Evolutionary conservation across 1,284 basidiomycete species (phyloP), one percentile per base, ranked within the genome.

Genomic region (Dichomitus squalens): DNA sequence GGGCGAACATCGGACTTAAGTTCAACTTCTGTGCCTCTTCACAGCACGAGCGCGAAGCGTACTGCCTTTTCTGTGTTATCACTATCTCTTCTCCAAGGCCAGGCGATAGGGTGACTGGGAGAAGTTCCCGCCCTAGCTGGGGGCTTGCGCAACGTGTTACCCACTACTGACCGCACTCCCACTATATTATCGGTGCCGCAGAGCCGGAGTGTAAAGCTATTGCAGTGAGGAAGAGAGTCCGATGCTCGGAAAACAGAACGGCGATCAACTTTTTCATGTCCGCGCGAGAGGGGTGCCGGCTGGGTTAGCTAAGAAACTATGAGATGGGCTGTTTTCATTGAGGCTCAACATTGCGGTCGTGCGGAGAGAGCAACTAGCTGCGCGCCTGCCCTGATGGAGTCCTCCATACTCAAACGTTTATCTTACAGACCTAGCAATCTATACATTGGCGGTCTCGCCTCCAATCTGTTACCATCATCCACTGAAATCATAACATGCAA

Each of bases 51-150:
- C 29, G 29, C 29, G 29, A 31, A 31, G 6, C 11, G 29, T 31
- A 31, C 29, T 31, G 6, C 11, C 11, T 11, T 6, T 6, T 31
- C 29, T 31, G 5, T 31, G 29, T 31, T 11, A n/a, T 31, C 29
- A 29, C 18, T 16, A 18, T 33, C 44, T 34, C 18, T 12, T 21
- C 18, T 29, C 31, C 31, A n/a, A 18, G 41, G 25, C n/a, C 25
- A 29, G 41, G 41, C 31, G 44, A 33, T 47, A 47, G 44, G 44
- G 44, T 18, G 44, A 33, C 44, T 18, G 44, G 44, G 44, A 47
- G 29, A 33, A 33, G 31, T 29, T 12, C 5, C 3, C 31, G 31
- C 29, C 18, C 31, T 33, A 16, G 25, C 41, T 8, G 29, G 44
- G 31, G 31, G 27, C 44, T 33, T 11, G 7, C 23, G 16, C 31